Percentiles rank a stretch among this genome's conserved stretches.
Evolutionary conservation across 2,329 filamentous ascomycete genomes (phyloP).

Genomic region (Aureobasidium sp.): DNA sequence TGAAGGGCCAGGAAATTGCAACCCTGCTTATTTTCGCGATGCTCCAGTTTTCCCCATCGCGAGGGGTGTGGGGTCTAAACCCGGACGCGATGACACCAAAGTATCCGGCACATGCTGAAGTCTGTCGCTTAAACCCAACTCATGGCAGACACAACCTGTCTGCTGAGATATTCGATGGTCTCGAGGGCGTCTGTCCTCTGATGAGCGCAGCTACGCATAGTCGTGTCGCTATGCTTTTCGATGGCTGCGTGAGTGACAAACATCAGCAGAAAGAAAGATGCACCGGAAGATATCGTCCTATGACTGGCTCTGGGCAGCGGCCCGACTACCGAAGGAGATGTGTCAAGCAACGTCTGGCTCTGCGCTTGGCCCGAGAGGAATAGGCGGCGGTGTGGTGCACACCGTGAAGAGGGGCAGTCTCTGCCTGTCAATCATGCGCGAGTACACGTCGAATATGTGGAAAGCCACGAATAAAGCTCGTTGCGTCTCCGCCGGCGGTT

Average conservation of each 20-base stretch:
- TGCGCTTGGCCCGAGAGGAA: not conserved
- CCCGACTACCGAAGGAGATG: conserved; percentile 5
- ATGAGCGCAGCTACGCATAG: too few species aligned
- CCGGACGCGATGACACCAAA: conserved; percentile 5
- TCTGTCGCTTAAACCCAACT: not conserved
- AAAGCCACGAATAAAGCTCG: not conserved
- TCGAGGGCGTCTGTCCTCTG: not conserved
- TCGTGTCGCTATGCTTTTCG: not conserved
- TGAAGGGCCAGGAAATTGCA: conserved; percentile 8
- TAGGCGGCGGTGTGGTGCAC: not conserved
- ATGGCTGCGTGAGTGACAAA: not conserved
- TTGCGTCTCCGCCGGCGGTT: not conserved
- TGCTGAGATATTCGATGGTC: not conserved
- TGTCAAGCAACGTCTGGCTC: conserved; percentile 1
- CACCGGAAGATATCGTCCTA: not conserved
- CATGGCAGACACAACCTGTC: not conserved
- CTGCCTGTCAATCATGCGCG: not conserved
- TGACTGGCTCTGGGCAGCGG: conserved; percentile 3
- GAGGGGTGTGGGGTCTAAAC: conserved; percentile 12
- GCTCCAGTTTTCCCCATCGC: conserved; percentile 12
- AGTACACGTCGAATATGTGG: not conserved
- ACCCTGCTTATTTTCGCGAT: conserved; percentile 15
- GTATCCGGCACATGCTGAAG: not conserved
- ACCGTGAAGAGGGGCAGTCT: not conserved
- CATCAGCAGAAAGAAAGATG: not conserved